Evolutionary conservation across 2,329 filamentous ascomycete genomes (phyloP), one percentile per base, ranked within the genome.

Genomic region (Emergomyces orientalis): DNA sequence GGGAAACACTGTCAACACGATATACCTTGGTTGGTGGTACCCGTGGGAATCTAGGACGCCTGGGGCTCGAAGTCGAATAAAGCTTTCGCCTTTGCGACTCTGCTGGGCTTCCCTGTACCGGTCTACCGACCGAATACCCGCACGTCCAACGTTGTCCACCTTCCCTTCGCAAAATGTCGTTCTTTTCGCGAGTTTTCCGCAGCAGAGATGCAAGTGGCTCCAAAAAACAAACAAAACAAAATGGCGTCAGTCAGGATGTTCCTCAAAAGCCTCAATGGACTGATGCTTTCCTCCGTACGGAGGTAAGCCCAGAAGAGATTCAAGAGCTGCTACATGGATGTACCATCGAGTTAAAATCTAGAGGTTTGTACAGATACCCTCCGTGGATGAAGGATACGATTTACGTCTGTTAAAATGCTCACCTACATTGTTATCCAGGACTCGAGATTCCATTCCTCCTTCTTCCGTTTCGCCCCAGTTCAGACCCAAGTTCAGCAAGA

Each of bases 381-480:
- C 49, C 51, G 52, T 55, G 11, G 17, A 39, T 39, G 11, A 34
- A 32, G 11, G 8, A 41, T 13, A 9, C 4, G 22, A 27, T 57
- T 57, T 25, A 25, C 8, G n/a, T 43, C 58, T 63, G 57, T 49
- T 34, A n/a, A 49, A 27, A 64, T 8, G 64, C 65, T 67, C 69
- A 72, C 71, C 61, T 64, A 59, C 62, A 67, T 70, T 62, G 67
- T 65, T 60, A 68, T 75, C 60, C 69, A 96, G 91, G 88, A 68
- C 87, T 97, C 71, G 88, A 97, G 74, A 87, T 88, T 64, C 94
- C 94, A 0, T 97, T 99, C 75, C 84, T 97, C 34, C 86, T 99
- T 9, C 84, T 99, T 3, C 94, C 94, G 14, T 99, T 97, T 77
- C 88, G 94, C 70, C 94, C 93, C 27, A 91, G 90, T 34, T 94